Evolutionary conservation across 495 filamentous ascomycete genomes (phyloP).

Genomic region (Neurospora intermedia): DNA sequence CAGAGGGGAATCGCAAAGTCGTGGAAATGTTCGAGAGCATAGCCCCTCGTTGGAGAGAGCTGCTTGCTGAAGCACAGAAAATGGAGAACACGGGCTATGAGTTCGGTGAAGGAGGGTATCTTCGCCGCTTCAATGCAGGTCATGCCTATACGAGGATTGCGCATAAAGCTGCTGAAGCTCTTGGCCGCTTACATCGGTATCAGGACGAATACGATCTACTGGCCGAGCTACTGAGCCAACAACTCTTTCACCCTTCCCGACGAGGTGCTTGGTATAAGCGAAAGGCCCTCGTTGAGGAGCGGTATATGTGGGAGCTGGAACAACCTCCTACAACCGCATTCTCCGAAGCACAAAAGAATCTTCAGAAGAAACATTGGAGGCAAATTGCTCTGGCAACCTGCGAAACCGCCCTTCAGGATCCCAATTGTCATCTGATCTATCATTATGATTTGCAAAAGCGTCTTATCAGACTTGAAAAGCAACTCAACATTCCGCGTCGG

Average conservation of each 20-base stretch:
- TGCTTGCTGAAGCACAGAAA: slow-evolving; percentile 65
- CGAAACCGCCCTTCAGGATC: slow-evolving; percentile 76
- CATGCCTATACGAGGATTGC: slow-evolving; percentile 92
- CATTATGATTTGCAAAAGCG: slow-evolving; percentile 94
- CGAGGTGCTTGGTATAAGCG: slow-evolving; percentile 94
- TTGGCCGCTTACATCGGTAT: slow-evolving; percentile 75
- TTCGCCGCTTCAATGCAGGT: slow-evolving; percentile 82
- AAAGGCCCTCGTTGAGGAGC: slow-evolving; percentile 87
- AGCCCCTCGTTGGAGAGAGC: slow-evolving; percentile 66
- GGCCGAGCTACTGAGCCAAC: slow-evolving; percentile 65
- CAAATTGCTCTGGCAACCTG: slow-evolving; percentile 71
- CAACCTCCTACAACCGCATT: slow-evolving; percentile 26
- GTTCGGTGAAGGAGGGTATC: slow-evolving; percentile 78
- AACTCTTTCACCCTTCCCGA: slow-evolving; percentile 72
- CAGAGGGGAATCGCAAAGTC: slow-evolving; percentile 48
- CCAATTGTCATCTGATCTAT: slow-evolving; percentile 78
- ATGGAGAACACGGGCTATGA: slow-evolving; percentile 76
- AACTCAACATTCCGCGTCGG: slow-evolving; percentile 70
- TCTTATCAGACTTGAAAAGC: slow-evolving; percentile 76
- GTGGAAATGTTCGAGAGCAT: slow-evolving; percentile 62
- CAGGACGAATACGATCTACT: slow-evolving; percentile 66
- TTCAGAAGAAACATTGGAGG: slow-evolving; percentile 79
- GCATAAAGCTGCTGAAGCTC: slow-evolving; percentile 70
- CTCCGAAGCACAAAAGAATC: slow-evolving; percentile 51
- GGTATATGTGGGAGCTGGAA: slow-evolving; percentile 68